Percentiles rank a stretch among this genome's conserved stretches.
These are phyloP conservation scores for Sonneratia caseolaris DNA, from an alignment of 345 rosid genomes.

Conservation along the genomic window DNA sequence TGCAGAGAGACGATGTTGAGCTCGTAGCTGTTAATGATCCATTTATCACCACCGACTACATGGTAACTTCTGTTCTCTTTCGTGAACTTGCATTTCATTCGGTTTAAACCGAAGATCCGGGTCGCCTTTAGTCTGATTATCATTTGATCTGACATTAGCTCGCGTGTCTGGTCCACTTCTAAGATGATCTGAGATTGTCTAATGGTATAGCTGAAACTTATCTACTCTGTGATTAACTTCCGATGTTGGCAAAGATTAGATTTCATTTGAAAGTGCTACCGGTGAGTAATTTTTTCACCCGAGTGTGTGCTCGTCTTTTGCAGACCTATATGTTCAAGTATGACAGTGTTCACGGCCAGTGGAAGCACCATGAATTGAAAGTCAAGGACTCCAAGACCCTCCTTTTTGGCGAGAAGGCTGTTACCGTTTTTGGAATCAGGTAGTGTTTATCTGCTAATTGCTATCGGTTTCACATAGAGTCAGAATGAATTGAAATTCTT, in stretches of 20 bases:
- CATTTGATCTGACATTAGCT: neutral
- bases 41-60: slow-evolving; percentile 12
- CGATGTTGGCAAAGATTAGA: neutral
- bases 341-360: slow-evolving; percentile 32
- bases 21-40: slow-evolving; percentile 12
- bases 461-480: neutral
- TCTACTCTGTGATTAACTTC: neutral
- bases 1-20: slow-evolving; percentile 11
- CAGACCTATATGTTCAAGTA: slow-evolving; percentile 9
- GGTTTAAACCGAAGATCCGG: neutral
- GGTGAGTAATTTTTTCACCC: neutral
- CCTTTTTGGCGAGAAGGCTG: slow-evolving; percentile 49
- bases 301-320: neutral
- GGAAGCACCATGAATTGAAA: slow-evolving; percentile 51
- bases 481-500: neutral
- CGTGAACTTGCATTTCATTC: too few relatives aligned
- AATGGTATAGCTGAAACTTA: neutral
- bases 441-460: neutral
- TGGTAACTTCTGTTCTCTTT: neutral
- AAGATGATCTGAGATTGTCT: too few relatives aligned
- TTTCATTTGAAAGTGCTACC: neutral
- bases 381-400: slow-evolving; percentile 51
- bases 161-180: too few relatives aligned
- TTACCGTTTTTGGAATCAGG: slow-evolving; percentile 49
- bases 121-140: neutral